Base-by-base conservation (phyloP, 2,329 filamentous ascomycete genomes). In the Fusarium subglutinans region DNA sequence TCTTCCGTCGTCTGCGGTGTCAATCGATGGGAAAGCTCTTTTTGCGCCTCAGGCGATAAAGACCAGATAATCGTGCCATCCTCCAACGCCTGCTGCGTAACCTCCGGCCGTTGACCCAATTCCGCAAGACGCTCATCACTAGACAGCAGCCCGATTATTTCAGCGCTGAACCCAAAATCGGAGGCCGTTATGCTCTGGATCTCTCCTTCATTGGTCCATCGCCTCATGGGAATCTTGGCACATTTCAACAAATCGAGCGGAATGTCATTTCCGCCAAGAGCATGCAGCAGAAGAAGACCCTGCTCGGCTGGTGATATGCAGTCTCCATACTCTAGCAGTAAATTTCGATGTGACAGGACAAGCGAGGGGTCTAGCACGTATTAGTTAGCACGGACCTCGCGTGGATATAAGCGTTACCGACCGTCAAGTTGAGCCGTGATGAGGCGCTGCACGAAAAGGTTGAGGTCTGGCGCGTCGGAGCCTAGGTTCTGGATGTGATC, bases 191-290 rank as follows among this genome's bases (percentile, higher is more conserved):
- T 73, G 1, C 45, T 73, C 9, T 77, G 63, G 10, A 82, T 78
- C 41, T 82, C 80, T 14, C 80, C 78, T 3, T 70, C 63, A 8
- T 59, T 57, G 8, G 62, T 69, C 81, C 81, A 82, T 6, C 78
- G 66, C 5, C 74, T 53, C 50, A 78, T 79, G 0, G 77, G 70
- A 0, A 50, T 18, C 4, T 70, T 72, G 13, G 78, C 65, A 22
- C 66, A 73, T 28, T 74, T 76, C 0, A 82, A 13, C 3, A 82
- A 28, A 4, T 72, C 65, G 2, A 78, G 54, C 0, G 81, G 81
- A 4, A 82, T 69, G 3, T 73, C 38, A 1, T 56, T 55, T 2
- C 76, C 74, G 3, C 78, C 77, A 0, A 82, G 67, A 1, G 76
- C 74, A 15, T 70, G 48, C 2, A 81, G 50, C 0, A 81, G 70